These are phyloP conservation scores for Fusarium ambrosium DNA, from an alignment of 2,329 filamentous ascomycete genomes.

Conservation along the genomic window DNA sequence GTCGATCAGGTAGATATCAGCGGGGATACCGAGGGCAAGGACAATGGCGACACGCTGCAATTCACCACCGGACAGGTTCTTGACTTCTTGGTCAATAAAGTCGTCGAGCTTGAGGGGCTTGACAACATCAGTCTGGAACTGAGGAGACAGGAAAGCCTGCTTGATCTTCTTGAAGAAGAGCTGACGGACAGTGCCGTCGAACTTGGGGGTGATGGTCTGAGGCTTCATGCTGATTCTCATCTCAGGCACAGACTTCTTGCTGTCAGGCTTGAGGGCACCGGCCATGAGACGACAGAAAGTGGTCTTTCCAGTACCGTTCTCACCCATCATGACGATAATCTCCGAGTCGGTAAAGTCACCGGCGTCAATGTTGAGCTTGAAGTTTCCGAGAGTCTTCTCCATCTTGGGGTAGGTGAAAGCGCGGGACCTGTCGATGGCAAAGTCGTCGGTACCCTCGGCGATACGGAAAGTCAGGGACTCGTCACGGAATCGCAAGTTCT, in stretches of 20 bases:
- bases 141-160: constrained; percentile 92
- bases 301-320: constrained; percentile 99
- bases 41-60: constrained; percentile 99
- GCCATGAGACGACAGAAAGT: constrained; percentile 98
- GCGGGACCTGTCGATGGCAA: constrained; percentile 84
- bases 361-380: constrained; percentile 84
- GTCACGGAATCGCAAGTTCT: constrained; percentile 98
- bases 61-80: constrained; percentile 99
- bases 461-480: constrained; percentile 97
- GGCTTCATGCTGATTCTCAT: constrained; percentile 99
- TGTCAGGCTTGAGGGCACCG: constrained; percentile 92
- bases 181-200: constrained; percentile 95
- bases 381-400: constrained; percentile 92
- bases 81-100: constrained; percentile 99
- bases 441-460: constrained; percentile 89
- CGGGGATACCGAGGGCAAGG: constrained; percentile 92
- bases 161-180: constrained; percentile 99
- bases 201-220: constrained; percentile 99
- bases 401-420: constrained; percentile 90
- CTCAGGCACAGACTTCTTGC: constrained; percentile 80
- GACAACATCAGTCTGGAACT: constrained; percentile 99
- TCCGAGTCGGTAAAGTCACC: constrained; percentile 97
- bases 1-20: constrained; percentile 98
- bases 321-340: constrained; percentile 99
- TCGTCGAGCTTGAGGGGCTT: constrained; percentile 99